Base-by-base conservation (phyloP, 1,284 basidiomycete species). In the Mycena sp. region DNA sequence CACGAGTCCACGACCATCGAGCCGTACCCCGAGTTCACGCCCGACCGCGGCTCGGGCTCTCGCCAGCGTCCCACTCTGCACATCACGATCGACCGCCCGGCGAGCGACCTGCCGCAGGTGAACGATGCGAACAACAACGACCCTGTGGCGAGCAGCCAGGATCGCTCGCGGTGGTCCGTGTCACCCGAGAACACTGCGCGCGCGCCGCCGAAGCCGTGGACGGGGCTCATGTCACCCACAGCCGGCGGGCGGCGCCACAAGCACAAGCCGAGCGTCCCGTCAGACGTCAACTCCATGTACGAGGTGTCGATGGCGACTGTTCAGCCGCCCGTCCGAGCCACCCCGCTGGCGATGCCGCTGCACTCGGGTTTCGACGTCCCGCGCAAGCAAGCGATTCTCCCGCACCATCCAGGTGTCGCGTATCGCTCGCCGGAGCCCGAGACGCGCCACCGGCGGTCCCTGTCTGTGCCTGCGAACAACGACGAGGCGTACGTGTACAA, bases 341-440 rank as follows among this genome's bases (percentile, higher is more conserved):
- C 71, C 19, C 72, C 72, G 55, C 73, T 85, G 35, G 81, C 85
- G 19, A 74, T 87, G 60, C 89, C 88, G 3, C 76, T 89, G 21
- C 83, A 89, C 65, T 80, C 81, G 30, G 83, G 83, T n/a, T 85
- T 84, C 68, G 77, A 80, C 23, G 69, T 71, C 56, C 67, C 72
- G 41, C 75, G 50, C 66, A 75, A 68, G 64, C 67, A 60, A 70
- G 59, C 70, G 72, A 64, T 69, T 45, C 28, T 67, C 65, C 32
- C 67, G 57, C 50, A 67, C 64, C 61, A 72, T 63, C 67, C 70
- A 68, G 61, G 46, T 51, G 16, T 65, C 67, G 51, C 37, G 43
- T 64, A 58, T 52, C 32, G 68, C 29, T 62, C 69, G 46, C 66
- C 64, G 16, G 61, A 54, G 21, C 67, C 63, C 38, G 50, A 64